Conservation (phyloP, 2,329 filamentous ascomycete genomes). For the Penicillium sp. region DNA sequence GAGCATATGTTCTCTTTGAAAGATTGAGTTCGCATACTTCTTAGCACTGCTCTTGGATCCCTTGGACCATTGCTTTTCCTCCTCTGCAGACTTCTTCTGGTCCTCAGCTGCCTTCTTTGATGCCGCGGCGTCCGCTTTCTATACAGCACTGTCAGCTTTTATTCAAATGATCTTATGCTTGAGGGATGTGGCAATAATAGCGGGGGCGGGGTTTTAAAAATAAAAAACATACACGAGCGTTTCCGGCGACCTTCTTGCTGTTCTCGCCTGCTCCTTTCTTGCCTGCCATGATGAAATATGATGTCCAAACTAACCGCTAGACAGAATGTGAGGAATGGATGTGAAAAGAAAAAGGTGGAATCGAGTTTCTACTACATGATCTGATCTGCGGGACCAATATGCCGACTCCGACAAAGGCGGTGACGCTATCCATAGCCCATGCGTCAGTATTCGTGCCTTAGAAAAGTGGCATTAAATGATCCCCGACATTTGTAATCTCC, state of each 20-base stretch:
- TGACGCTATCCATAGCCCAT: conserved; percentile 9
- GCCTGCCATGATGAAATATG: conserved; percentile 63
- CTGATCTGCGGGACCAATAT: conserved; percentile 26
- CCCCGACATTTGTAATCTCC: conserved; percentile 11
- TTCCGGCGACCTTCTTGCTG: conserved; percentile 84
- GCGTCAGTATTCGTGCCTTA: background rate
- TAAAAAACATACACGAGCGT: conserved; percentile 58
- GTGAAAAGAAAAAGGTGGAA: conserved; percentile 17
- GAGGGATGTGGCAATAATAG: conserved; percentile 17
- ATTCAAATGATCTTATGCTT: conserved; percentile 3
- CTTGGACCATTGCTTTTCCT: conserved; percentile 78
- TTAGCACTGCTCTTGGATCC: conserved; percentile 82
- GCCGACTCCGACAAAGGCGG: conserved; percentile 28
- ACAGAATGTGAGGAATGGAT: conserved; percentile 4
- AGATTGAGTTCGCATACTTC: conserved; percentile 58
- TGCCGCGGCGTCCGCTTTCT: conserved; percentile 86
- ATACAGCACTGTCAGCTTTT: conserved; percentile 30
- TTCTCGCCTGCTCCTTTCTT: conserved; percentile 68
- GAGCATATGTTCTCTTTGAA: background rate
- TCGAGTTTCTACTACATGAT: conserved; percentile 18
- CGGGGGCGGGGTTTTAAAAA: conserved; percentile 27
- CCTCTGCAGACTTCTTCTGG: conserved; percentile 63
- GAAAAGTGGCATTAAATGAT: background rate
- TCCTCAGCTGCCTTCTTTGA: conserved; percentile 73
- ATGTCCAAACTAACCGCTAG: background rate